Evolutionary conservation across 2,329 filamentous ascomycete genomes (phyloP).

Genomic region (Fonsecaea monophora): DNA sequence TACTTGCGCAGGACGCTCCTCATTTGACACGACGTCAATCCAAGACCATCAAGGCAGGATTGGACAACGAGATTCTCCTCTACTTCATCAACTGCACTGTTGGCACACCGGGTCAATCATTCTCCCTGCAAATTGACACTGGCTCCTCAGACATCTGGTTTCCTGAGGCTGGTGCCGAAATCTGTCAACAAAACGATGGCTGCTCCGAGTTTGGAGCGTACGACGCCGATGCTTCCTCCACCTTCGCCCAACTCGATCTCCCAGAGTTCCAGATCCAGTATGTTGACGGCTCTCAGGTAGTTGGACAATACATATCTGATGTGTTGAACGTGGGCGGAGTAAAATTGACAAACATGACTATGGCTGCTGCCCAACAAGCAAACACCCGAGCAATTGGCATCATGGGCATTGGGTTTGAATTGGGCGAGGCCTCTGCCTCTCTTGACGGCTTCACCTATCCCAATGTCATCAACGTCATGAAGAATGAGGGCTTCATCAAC

Average conservation of each 20-base stretch:
- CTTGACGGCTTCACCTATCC: conserved; percentile 53
- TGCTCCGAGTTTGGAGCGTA: conserved; percentile 38
- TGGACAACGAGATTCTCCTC: conserved; percentile 47
- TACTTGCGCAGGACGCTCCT: conserved; percentile 26
- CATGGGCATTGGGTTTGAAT: conserved; percentile 51
- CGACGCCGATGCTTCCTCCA: conserved; percentile 39
- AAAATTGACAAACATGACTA: conserved; percentile 48
- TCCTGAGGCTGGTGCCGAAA: conserved; percentile 36
- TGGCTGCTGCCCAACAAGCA: conserved; percentile 44
- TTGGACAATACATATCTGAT: conserved; percentile 49
- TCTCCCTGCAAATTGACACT: conserved; percentile 70
- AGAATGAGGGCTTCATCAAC: conserved; percentile 60
- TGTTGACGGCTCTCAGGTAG: conserved; percentile 47
- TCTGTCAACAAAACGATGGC: conserved; percentile 33
- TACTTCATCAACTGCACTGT: conserved; percentile 70
- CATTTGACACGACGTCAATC: conserved; percentile 32
- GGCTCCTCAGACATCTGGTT: conserved; percentile 75
- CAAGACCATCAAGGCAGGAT: conserved; percentile 30
- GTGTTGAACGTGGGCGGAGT: conserved; percentile 45
- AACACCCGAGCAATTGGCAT: conserved; percentile 42
- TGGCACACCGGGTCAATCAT: conserved; percentile 65
- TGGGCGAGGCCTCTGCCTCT: conserved; percentile 37
- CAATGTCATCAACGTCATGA: conserved; percentile 70
- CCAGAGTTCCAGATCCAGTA: conserved; percentile 48
- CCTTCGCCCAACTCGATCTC: conserved; percentile 29